phyloP scores from a whole-genome alignment of 257 asterid genomes.

The Paraleonurus japonicus region DNA sequence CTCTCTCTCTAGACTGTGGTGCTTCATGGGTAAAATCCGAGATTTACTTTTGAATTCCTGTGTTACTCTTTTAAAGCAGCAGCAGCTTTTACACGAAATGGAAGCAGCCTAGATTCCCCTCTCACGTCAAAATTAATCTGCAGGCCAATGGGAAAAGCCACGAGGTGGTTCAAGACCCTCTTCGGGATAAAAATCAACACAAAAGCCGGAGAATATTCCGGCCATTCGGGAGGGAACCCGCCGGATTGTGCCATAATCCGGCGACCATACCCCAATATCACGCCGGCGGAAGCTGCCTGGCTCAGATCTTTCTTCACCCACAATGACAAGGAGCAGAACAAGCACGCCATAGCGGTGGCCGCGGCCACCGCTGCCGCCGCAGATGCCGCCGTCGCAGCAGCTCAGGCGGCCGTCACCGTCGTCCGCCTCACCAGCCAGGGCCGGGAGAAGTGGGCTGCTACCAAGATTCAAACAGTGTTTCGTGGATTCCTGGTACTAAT shows the following conservation, averaged over 20 bases:
- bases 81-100: slow-evolving; percentile 22
- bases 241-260: slow-evolving; percentile 46
- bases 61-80: not conserved
- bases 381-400: slow-evolving; percentile 81
- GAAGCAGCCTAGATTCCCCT: slow-evolving; percentile 21
- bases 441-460: slow-evolving; percentile 59
- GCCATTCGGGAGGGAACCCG: slow-evolving; percentile 25
- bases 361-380: slow-evolving; percentile 92
- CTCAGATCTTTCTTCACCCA: slow-evolving; percentile 50
- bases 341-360: slow-evolving; percentile 90
- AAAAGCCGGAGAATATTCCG: slow-evolving; percentile 26
- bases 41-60: slow-evolving; percentile 27
- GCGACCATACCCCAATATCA: slow-evolving; percentile 67
- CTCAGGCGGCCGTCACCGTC: slow-evolving; percentile 75
- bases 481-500: slow-evolving; percentile 62
- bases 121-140: not conserved
- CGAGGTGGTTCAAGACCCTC: slow-evolving; percentile 55
- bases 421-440: slow-evolving; percentile 76
- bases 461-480: slow-evolving; percentile 60
- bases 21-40: slow-evolving; percentile 13
- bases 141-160: slow-evolving; percentile 66
- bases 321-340: slow-evolving; percentile 60
- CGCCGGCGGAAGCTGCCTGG: slow-evolving; percentile 85
- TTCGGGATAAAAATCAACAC: slow-evolving; percentile 40
- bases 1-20: not conserved